Percentiles rank a stretch among this genome's conserved stretches.
Evolutionary conservation across 1,284 basidiomycete genomes (phyloP).

Genomic region (Schizopora paradoxa): DNA sequence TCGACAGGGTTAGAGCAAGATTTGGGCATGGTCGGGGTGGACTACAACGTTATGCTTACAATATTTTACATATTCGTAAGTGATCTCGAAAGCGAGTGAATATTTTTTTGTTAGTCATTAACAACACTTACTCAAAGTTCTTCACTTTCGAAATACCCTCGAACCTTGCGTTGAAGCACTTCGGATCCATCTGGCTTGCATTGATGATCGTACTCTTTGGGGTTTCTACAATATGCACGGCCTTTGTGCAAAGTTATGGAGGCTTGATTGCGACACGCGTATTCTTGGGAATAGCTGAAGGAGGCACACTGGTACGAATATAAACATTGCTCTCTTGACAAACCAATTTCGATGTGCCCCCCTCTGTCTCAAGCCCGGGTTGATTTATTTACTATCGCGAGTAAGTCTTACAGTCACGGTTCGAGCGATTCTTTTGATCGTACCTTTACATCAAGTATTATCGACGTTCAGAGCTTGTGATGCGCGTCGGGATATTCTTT

Average conservation of each 20-base stretch:
- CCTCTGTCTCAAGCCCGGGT: slow-evolving; percentile 11
- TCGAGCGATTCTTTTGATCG: neutral
- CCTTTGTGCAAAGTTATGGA: slow-evolving; percentile 24
- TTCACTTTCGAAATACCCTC: slow-evolving; percentile 21
- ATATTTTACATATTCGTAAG: slow-evolving; percentile 18
- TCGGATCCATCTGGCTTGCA: slow-evolving; percentile 20
- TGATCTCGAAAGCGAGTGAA: no score
- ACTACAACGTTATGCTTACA: slow-evolving; percentile 35
- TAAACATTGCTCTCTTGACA: neutral
- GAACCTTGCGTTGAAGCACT: slow-evolving; percentile 20
- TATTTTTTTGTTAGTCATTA: slow-evolving; percentile 23
- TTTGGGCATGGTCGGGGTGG: slow-evolving; percentile 37
- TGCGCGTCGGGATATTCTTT: slow-evolving; percentile 41
- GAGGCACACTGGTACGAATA: slow-evolving; percentile 24
- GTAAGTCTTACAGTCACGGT: neutral
- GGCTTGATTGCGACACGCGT: slow-evolving; percentile 28
- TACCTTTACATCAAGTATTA: slow-evolving; percentile 32
- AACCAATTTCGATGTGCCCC: neutral
- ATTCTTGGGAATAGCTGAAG: slow-evolving; percentile 29
- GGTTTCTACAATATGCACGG: slow-evolving; percentile 27
- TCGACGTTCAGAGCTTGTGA: slow-evolving; percentile 37
- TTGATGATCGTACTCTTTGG: slow-evolving; percentile 19
- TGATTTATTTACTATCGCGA: slow-evolving; percentile 18
- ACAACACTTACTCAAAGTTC: slow-evolving; percentile 1
- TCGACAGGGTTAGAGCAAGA: slow-evolving; percentile 38